Base-by-base conservation (phyloP, 768 basidiomycete species). In the Porpolomopsis calyptriformis region DNA sequence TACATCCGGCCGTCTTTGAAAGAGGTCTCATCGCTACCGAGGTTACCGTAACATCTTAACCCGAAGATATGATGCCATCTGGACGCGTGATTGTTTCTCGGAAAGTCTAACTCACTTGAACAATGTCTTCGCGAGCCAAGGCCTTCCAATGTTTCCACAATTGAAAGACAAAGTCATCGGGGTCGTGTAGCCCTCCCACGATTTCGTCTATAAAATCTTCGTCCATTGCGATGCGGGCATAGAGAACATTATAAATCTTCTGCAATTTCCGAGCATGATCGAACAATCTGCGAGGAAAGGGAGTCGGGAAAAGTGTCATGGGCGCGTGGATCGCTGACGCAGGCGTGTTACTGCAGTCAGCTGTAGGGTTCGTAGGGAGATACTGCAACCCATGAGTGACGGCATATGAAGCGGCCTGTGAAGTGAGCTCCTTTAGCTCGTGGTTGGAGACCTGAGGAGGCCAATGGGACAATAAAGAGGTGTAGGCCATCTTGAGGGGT, bases 251-350 rank as follows among this genome's bases (percentile, higher is more conserved):
- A 62, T 93, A 98, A 0, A 75, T 60, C 2, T 70, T 71, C 57
- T 97, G 93, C 2, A 98, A 60, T 33, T 63, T 60, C 47, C 73
- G 62, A 0, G 85, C 89, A 16, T 70, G 69, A 3, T 74, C 54
- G 58, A 93, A 96, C 11, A 87, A 66, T 2, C 60, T 46, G 11
- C 82, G 72, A 1, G 94, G 92, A 52, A 96, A 77, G 0, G 92
- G 89, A 0, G 89, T 78, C 1, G 96, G 94, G 53, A 92, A 76
- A 33, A 99, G 69, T 0, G 93, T 75, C 51, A 97, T 66, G 0
- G 96, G 96, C 0, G 92, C 93, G 58, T 96, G 87, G 53, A 93
- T 87, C 0, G 80, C 82, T n/a, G 81, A 77, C 9, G 77, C 76
- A 1, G 83, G 78, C 37, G 65, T 54, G 20, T 19, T 25, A 4